Conservation (phyloP, 768 basidiomycete genomes). For the Phaffia tasmanica region DNA sequence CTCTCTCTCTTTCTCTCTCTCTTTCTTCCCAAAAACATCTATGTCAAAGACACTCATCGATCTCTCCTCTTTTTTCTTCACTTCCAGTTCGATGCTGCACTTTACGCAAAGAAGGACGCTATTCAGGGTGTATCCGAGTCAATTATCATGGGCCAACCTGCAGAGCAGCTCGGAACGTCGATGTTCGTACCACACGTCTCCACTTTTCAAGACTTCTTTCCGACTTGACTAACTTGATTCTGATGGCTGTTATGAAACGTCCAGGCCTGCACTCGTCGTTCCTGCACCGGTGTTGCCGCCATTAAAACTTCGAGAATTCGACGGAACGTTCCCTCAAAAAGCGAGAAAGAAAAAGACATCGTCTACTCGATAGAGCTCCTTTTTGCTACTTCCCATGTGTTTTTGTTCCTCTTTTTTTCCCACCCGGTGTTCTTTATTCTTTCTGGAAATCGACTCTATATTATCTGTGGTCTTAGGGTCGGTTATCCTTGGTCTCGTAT, state of each 20-base stretch:
- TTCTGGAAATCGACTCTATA: too few species aligned
- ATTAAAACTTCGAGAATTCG: constrained; percentile 14
- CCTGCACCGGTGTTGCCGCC: constrained; percentile 17
- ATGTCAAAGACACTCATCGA: background rate
- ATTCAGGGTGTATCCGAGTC: constrained; percentile 98
- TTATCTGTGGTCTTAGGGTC: too few species aligned
- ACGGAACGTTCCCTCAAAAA: constrained; percentile 21
- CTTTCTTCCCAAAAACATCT: too few species aligned
- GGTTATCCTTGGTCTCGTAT: too few species aligned
- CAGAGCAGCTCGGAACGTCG: constrained; percentile 85
- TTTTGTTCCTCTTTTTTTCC: too few species aligned
- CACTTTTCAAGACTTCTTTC: background rate
- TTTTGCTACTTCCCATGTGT: too few species aligned
- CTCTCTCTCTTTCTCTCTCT: background rate
- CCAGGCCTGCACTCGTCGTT: constrained; percentile 21
- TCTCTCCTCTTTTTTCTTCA: background rate
- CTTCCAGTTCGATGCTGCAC: constrained; percentile 72
- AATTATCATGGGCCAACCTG: constrained; percentile 98
- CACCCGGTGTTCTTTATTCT: too few species aligned
- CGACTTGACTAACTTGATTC: background rate
- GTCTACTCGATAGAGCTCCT: too few species aligned
- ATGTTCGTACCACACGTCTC: constrained; percentile 46
- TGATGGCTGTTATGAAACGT: too few species aligned
- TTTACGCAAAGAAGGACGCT: constrained; percentile 86
- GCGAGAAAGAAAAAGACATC: background rate